Conservation (phyloP, 768 basidiomycete species). For the Mycena vitilis region DNA sequence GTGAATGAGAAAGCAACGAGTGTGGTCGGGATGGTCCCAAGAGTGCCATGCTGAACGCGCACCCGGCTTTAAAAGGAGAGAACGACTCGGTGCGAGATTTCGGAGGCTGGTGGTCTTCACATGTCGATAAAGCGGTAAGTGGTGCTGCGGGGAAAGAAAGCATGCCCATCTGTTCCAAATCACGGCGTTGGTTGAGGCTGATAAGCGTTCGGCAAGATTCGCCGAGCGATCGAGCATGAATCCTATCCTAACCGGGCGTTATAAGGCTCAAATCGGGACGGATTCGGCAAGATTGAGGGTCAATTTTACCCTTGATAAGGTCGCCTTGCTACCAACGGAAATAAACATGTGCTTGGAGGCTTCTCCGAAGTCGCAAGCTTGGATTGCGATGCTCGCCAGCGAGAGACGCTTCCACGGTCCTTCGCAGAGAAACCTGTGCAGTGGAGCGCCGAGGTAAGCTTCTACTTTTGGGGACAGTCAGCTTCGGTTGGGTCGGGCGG, state of each 20-base stretch:
- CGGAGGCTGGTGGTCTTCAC: background rate
- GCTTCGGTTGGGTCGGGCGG: no score
- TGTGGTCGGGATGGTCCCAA: background rate
- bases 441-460: no score
- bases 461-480: no score
- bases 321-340: background rate
- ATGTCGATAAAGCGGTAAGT: background rate
- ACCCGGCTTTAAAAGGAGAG: background rate
- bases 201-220: background rate
- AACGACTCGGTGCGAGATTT: background rate
- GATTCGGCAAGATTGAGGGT: background rate
- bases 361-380: background rate
- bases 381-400: no score
- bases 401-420: no score
- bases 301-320: background rate
- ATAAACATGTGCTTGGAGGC: background rate
- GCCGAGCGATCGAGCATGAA: background rate
- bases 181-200: background rate
- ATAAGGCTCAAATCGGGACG: background rate
- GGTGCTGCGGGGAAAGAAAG: background rate
- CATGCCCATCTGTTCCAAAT: background rate
- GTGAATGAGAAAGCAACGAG: background rate
- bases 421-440: no score
- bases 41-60: background rate
- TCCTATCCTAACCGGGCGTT: background rate